Conservation (phyloP, 2,329 filamentous ascomycete species). For the Aspergillus sp. region DNA sequence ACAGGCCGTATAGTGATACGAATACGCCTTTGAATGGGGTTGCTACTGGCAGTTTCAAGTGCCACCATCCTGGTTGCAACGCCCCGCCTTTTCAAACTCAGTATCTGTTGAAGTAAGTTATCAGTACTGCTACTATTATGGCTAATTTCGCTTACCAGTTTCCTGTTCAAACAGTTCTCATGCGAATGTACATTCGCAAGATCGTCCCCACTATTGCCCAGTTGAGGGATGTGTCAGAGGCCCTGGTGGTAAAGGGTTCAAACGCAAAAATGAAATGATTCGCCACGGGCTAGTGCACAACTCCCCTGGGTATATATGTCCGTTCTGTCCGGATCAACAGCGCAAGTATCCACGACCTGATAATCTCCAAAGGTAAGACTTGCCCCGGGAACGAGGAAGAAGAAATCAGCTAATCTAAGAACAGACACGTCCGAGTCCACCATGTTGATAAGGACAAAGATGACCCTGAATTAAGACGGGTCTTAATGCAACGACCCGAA, state of each 20-base stretch:
- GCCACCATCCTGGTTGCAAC: slow-evolving; percentile 50
- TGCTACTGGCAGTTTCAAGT: slow-evolving; percentile 41
- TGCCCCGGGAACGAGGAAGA: background rate
- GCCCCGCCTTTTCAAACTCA: slow-evolving; percentile 58
- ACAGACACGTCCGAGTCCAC: slow-evolving; percentile 87
- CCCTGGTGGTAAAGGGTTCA: slow-evolving; percentile 61
- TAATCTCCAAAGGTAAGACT: slow-evolving; percentile 77
- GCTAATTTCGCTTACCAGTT: no score
- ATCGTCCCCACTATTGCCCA: slow-evolving; percentile 58
- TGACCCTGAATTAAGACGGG: slow-evolving; percentile 70
- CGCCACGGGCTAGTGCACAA: slow-evolving; percentile 83
- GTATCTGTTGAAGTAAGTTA: slow-evolving; percentile 55
- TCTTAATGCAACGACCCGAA: slow-evolving; percentile 77
- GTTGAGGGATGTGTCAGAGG: slow-evolving; percentile 51
- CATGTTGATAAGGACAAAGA: slow-evolving; percentile 86
- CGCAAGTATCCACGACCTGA: slow-evolving; percentile 93
- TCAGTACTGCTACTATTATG: no score
- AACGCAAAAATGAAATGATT: slow-evolving; percentile 65
- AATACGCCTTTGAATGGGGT: slow-evolving; percentile 19
- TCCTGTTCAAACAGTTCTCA: slow-evolving; percentile 33
- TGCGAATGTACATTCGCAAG: slow-evolving; percentile 57
- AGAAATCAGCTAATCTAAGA: background rate
- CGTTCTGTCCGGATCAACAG: slow-evolving; percentile 88
- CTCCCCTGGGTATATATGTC: slow-evolving; percentile 91
- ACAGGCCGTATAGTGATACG: slow-evolving; percentile 16